Evolutionary conservation across 805 yeast species (phyloP), one percentile per base, ranked within the genome.

Genomic region (Diddensiella caesifluorescens): DNA sequence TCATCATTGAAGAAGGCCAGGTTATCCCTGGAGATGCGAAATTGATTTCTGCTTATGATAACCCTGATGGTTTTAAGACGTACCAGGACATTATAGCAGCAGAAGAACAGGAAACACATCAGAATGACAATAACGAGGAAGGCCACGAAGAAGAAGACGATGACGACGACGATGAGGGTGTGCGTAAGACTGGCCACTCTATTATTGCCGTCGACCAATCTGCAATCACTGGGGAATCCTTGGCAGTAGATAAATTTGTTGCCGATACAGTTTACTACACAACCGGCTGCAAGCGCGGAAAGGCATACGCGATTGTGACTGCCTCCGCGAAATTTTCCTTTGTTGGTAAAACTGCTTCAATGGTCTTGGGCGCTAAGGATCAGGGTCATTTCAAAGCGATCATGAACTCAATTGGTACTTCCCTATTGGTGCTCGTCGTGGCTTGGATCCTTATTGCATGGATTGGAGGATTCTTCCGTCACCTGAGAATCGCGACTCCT

Each of bases 331-430:
- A 86, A 73, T 73, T 77, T 71, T 87, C 96, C 56, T 87, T 86
- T 70, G 95, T 85, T 60, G 96, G 96, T 77, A 82, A 95, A 79
- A 95, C 95, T 63, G 95, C 96, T 68, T 83, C 95, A 68, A 80
- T 87, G 73, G 96, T 87, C 52, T 86, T 85, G 86, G 84, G 86
- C 73, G 96, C 96, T 65, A 69, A 89, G 58, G 90, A 81, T 74
- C 95, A 92, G 69, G 95, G 96, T 82, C 96, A 87, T 73, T 88
- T 87, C 75, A 87, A 95, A 68, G 95, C 89, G 71, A 95, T 87
- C 59, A 81, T 88, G 78, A 86, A 88, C 83, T 92, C 95, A 75
- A 88, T 87, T 65, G 96, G 95, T 80, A 84, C 94, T 62, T 76
- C 86, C 60, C 74, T 87, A 66, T 77, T 88, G 65, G 90, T 87